Conservation (phyloP, 257 asterid genomes). For the Lavandula angustifolia region DNA sequence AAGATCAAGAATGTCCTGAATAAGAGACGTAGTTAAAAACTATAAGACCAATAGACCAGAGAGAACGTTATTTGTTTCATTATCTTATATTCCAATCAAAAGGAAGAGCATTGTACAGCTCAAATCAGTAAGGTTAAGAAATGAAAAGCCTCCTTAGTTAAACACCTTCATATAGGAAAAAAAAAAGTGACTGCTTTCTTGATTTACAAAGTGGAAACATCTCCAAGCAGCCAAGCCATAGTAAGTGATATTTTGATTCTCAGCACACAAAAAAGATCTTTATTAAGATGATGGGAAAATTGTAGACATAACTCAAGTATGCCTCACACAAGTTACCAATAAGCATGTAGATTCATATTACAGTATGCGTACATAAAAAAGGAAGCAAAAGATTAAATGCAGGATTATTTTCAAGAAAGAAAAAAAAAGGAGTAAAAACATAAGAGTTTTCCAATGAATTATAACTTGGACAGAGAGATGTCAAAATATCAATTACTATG, state of each 20-base stretch:
- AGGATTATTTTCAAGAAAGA: constrained; percentile 1
- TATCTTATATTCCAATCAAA: neutral
- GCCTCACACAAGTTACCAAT: neutral
- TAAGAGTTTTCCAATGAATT: constrained; percentile 2
- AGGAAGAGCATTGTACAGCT: neutral
- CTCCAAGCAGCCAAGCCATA: constrained; percentile 9
- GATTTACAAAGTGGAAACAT: neutral
- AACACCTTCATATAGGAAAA: neutral
- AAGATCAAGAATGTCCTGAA: constrained; percentile 89
- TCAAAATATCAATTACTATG: no score
- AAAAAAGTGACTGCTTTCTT: neutral
- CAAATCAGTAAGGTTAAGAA: constrained; percentile 8
- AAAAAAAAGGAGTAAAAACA: neutral
- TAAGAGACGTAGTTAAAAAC: constrained; percentile 3
- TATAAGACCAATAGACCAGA: constrained; percentile 7
- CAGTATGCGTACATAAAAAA: neutral
- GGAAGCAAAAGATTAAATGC: neutral
- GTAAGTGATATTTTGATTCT: constrained; percentile 6
- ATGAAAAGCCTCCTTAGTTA: constrained; percentile 1
- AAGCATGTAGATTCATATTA: neutral
- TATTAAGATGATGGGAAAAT: neutral
- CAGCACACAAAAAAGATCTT: constrained; percentile 4
- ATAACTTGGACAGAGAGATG: neutral
- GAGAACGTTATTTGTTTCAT: neutral
- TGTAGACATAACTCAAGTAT: neutral